phyloP scores from a whole-genome alignment of 441 rosid species.

The Adansonia rubrostipa region DNA sequence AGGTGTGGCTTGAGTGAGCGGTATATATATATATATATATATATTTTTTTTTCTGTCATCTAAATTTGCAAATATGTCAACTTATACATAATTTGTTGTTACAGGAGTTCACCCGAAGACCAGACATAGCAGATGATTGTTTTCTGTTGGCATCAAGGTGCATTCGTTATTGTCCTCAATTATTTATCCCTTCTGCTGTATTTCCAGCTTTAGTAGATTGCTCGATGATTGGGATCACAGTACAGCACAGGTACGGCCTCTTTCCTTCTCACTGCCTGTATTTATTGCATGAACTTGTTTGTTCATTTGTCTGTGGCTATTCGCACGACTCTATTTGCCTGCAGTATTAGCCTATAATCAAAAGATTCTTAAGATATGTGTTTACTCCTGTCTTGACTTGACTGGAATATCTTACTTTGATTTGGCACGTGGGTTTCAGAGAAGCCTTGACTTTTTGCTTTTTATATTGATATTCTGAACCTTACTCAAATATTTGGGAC shows the following conservation, averaged over 20 bases:
- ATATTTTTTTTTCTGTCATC: conserved; percentile 9
- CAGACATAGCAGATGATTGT: conserved; percentile 97
- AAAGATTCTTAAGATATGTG: neutral
- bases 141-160: conserved; percentile 95
- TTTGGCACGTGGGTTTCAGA: neutral
- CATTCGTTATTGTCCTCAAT: conserved; percentile 92
- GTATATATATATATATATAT: neutral
- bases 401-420: neutral
- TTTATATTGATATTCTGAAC: neutral
- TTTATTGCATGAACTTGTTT: conserved; percentile 16
- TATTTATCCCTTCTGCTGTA: conserved; percentile 79
- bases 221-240: conserved; percentile 83
- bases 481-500: neutral
- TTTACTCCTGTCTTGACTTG: neutral
- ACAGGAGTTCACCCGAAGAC: conserved; percentile 94
- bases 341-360: neutral
- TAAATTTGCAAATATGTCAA: conserved; percentile 15
- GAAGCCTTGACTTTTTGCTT: too few relatives aligned
- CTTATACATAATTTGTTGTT: conserved; percentile 31
- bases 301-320: neutral
- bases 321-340: neutral
- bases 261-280: conserved; percentile 15
- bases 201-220: conserved; percentile 84
- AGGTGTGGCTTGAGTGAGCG: conserved; percentile 49
- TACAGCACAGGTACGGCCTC: conserved; percentile 80